Percentiles rank a stretch among this genome's conserved stretches.
phyloP scores from a whole-genome alignment of 805 yeast genomes.

The Pichia rugopelliculosa region DNA sequence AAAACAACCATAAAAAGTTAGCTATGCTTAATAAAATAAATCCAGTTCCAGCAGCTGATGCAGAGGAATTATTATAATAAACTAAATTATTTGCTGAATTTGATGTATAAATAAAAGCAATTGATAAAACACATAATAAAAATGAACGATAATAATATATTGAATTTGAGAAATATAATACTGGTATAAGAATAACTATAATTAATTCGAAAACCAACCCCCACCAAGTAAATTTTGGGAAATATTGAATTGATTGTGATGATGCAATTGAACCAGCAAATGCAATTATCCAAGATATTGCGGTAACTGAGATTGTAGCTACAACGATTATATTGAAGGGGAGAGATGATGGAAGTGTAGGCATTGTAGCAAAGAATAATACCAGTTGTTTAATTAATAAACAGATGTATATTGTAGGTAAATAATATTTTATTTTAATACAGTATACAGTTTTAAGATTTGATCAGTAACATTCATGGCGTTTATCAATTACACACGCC shows the following conservation, averaged over 20 bases:
- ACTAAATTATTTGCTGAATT: slow-evolving; percentile 77
- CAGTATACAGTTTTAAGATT: too few relatives aligned
- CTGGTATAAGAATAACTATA: slow-evolving; percentile 42
- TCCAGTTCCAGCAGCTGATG: slow-evolving; percentile 90
- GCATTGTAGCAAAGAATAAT: too few relatives aligned
- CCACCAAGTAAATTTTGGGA: slow-evolving; percentile 96
- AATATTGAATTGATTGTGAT: slow-evolving; percentile 31
- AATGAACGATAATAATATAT: slow-evolving; percentile 63
- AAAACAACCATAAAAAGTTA: slow-evolving; percentile 78
- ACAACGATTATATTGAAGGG: slow-evolving; percentile 5
- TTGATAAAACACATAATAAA: slow-evolving; percentile 48
- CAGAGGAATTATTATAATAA: slow-evolving; percentile 55
- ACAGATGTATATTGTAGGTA: too few relatives aligned
- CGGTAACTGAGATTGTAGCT: slow-evolving; percentile 7
- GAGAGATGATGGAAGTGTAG: background rate
- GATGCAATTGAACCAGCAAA: slow-evolving; percentile 77
- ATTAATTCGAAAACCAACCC: slow-evolving; percentile 75
- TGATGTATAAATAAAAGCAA: slow-evolving; percentile 78
- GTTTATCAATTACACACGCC: too few relatives aligned
- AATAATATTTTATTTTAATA: too few relatives aligned
- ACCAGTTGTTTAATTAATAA: too few relatives aligned
- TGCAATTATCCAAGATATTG: slow-evolving; percentile 80
- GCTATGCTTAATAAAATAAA: slow-evolving; percentile 74
- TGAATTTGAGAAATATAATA: slow-evolving; percentile 51
- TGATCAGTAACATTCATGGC: too few relatives aligned